Evolutionary conservation across 176 grass and related monocot genomes (phyloP), one percentile per base, ranked within the genome.

Genomic region (Saccharum officinarum): DNA sequence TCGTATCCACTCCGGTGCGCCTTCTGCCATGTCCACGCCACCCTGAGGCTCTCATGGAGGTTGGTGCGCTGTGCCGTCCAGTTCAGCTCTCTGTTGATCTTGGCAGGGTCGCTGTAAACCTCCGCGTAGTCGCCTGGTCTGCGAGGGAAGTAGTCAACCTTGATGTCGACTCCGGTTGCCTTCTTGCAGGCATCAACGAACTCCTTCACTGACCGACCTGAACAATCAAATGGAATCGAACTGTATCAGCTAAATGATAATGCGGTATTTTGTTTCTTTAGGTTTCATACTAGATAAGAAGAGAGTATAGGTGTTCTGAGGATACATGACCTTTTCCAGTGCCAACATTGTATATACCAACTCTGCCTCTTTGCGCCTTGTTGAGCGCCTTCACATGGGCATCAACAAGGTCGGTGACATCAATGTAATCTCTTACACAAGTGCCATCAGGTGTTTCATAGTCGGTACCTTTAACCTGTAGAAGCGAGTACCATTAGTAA

Each of bases 341-440:
- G 57, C 95, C 95, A 4, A 97, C 95, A 31, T 97, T 97, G 88
- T 94, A 97, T 78, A 97, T 97, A 54, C 95, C 95, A 49, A 97
- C 92, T 89, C 85, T 92, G 36, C 88, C 86, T 75, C 70, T 88
- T 83, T 91, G 75, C 25, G 90, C 92, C 82, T 93, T 97, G 90
- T 88, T 89, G 77, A 97, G 95, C 22, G 95, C 95, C 69, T 97
- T 97, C 34, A 94, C 92, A 75, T 97, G 95, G 83, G 95, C 95
- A 15, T 94, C 88, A 10, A 97, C 92, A 22, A 97, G 86, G 90
- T 97, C 95, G 25, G 92, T 97, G 66, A 97, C 95, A 83, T 97
- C 95, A 22, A 97, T 97, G 71, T 97, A 97, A 81, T 97, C 92
- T 77, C 95, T 87, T 59, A 97, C 80, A 47, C 95, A 97, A 18